Evolutionary conservation across 306 rosid genomes (phyloP), one percentile per base, ranked within the genome.

Genomic region (Casuarina equisetifolia): DNA sequence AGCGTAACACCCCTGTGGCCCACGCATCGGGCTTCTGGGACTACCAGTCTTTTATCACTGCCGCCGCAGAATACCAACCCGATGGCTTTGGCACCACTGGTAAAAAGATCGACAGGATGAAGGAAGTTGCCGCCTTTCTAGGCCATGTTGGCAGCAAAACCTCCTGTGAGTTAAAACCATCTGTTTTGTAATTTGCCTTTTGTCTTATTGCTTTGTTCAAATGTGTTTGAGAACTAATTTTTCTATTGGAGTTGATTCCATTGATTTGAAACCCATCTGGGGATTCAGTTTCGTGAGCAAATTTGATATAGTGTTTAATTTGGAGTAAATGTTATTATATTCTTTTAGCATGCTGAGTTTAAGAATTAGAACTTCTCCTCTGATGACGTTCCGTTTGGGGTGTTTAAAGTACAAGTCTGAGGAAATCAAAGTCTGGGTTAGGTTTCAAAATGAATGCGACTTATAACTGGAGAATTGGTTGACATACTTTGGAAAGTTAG

Each of bases 11-110:
- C 4, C 99, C 99, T 4, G 81, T 86, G 72, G 97, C 99, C 0
- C 93, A 95, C 5, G 99, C 99, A 2, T 91, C 81, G 16, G 99
- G 92, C 0, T 95, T 92, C 74, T 95, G 99, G 99, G 99, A 95
- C 55, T 95, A 82, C 52, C 87, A 63, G 68, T 88, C 99, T 0
- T 95, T 95, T 78, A 91, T 95, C 13, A 15, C 54, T 9, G 99
- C 99, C 1, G 82, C 97, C 15, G 73, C 93, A 0, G 62, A 82
- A 50, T 91, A 42, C 55, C 87, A 95, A 86, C 99, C 97, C 0
- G 59, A 66, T 20, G 99, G 99, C 2, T 95, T 95, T 17, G 92
- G 99, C 25, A 95, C 99, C 85, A 90, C 97, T 9, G 99, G 99
- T 0, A 90, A 90, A 16, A 91, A 91, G 83, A 72, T 74, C 6